Base-by-base conservation (phyloP, 2,329 filamentous ascomycete genomes). In the Stromatinia cepivora region DNA sequence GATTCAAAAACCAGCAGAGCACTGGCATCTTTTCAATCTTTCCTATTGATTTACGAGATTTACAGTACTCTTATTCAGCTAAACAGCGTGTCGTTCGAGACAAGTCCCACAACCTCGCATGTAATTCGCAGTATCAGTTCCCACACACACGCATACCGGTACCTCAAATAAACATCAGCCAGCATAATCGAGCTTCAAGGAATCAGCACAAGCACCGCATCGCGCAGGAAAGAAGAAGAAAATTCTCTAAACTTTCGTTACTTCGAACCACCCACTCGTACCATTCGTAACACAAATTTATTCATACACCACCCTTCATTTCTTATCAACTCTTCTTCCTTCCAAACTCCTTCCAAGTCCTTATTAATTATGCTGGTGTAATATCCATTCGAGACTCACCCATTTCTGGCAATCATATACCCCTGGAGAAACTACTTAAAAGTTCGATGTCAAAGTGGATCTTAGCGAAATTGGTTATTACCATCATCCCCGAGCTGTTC, bases 391-490 rank as follows among this genome's bases (percentile, higher is more conserved):
- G 52, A 66, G 62, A 66, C 52, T 66, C 63, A 28, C 50, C 48
- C 50, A 45, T 31, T 57, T 25, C 59, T 50, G 59, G 59, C 45
- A 42, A 63, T 28, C 59, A 25, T 25, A 50, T 63, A 28, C 34
- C 65, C 56, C 45, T 62, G 65, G 31, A 62, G 45, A 54, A 63
- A 63, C 66, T 62, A 68, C 66, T 63, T 54, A 45, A 45, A 64
- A 39, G 45, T 68, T 68, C 57, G 48, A 68, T 68, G 66, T 63
- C 66, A 63, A 68, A 54, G 68, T 71, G 68, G 70, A 70, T 61
- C 62, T 67, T 70, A 74, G 72, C 72, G 72, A 74, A 72, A 74
- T 73, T 73, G 67, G 52, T 67, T 69, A 64, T 53, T 70, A 68
- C 70, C 65, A 69, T 62, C 71, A 70, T 70, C 72, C 72, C 73